These are phyloP conservation scores for Lentinula lateritia DNA, from an alignment of 768 basidiomycete genomes.

Conservation along the genomic window DNA sequence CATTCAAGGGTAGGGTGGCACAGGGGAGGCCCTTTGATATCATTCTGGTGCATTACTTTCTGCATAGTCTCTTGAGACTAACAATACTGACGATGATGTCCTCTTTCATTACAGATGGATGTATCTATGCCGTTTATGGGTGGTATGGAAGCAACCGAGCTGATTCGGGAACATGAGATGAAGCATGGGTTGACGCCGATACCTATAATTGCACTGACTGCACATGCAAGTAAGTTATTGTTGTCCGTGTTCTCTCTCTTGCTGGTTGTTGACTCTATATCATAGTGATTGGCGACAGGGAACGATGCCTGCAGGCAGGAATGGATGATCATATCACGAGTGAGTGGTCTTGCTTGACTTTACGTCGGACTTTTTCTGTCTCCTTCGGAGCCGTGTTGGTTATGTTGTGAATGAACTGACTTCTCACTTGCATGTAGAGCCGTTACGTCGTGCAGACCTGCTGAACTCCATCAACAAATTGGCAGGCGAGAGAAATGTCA, in stretches of 20 bases:
- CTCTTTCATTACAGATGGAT: conserved; percentile 66
- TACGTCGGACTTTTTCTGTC: background rate
- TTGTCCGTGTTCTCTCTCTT: background rate
- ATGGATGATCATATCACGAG: conserved; percentile 44
- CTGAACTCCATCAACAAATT: conserved; percentile 80
- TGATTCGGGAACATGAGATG: conserved; percentile 82
- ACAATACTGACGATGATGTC: conserved; percentile 2
- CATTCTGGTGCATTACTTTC: conserved; percentile 62
- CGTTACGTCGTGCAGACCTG: conserved; percentile 71
- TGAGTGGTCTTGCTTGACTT: conserved; percentile 5
- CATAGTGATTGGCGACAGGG: conserved; percentile 84
- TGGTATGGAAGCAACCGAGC: conserved; percentile 94
- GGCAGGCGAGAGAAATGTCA: conserved; percentile 53
- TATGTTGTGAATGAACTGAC: conserved; percentile 28
- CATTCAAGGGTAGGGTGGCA: conserved; percentile 73
- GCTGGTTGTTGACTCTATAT: conserved; percentile 9
- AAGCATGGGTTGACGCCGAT: conserved; percentile 63
- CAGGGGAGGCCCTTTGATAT: conserved; percentile 81
- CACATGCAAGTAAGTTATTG: conserved; percentile 80
- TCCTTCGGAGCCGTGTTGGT: background rate
- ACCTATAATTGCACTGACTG: conserved; percentile 95
- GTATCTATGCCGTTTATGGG: conserved; percentile 99
- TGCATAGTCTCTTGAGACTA: background rate
- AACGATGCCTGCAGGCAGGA: conserved; percentile 70
- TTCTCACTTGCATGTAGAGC: conserved; percentile 70